phyloP scores from a whole-genome alignment of 257 asterid genomes.

The Gentiana macrophylla region DNA sequence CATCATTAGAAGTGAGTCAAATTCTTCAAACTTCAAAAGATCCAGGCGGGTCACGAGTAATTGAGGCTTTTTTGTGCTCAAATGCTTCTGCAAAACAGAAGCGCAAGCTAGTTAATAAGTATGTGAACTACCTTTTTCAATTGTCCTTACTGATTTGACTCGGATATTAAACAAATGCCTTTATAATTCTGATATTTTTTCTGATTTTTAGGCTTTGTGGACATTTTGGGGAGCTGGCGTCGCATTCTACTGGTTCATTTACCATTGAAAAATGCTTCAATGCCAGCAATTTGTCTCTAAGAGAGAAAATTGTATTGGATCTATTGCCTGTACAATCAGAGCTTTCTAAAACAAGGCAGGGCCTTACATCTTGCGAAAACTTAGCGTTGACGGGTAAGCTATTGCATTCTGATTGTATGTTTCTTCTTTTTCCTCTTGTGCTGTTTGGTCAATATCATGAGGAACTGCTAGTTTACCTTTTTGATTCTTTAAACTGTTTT shows the following conservation, averaged over 20 bases:
- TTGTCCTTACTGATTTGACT: conserved; percentile 1
- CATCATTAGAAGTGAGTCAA: conserved; percentile 55
- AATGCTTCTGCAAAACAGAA: conserved; percentile 63
- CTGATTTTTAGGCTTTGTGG: conserved; percentile 56
- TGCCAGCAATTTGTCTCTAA: conserved; percentile 50
- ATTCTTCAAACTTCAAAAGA: conserved; percentile 63
- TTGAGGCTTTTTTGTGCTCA: conserved; percentile 82
- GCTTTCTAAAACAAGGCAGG: conserved; percentile 76
- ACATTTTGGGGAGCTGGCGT: conserved; percentile 86
- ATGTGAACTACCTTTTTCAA: conserved; percentile 18
- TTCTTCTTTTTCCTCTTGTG: neutral
- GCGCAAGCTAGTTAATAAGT: conserved; percentile 64
- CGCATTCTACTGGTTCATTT: conserved; percentile 70
- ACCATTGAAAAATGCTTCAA: conserved; percentile 78
- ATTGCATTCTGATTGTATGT: no score
- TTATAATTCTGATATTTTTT: conserved; percentile 1
- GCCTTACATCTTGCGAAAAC: conserved; percentile 80
- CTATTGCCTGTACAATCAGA: conserved; percentile 54
- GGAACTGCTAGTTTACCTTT: neutral
- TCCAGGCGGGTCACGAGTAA: conserved; percentile 76
- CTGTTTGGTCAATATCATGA: neutral
- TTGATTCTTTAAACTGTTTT: neutral
- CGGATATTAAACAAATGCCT: neutral
- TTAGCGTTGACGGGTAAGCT: conserved; percentile 85
- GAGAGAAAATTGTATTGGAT: conserved; percentile 80